These are phyloP conservation scores for Colletotrichum incanum DNA, from an alignment of 2,329 filamentous ascomycete genomes.

Conservation along the genomic window DNA sequence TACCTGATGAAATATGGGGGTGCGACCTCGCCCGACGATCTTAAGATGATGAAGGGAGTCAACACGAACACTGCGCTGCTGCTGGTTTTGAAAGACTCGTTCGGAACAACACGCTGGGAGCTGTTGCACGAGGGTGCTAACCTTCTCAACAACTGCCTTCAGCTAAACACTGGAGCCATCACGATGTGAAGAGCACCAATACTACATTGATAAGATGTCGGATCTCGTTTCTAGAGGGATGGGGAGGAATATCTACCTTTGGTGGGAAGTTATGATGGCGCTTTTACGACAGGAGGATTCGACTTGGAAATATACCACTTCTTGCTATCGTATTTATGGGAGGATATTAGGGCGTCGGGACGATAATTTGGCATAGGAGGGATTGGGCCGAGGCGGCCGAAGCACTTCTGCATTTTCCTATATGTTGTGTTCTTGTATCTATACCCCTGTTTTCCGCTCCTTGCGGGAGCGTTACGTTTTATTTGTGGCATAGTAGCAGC, in stretches of 20 bases:
- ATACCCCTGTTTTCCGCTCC: constrained; percentile 34
- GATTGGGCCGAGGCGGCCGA: background rate
- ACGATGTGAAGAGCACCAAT: constrained; percentile 14
- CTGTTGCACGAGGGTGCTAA: constrained; percentile 89
- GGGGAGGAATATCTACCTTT: no score
- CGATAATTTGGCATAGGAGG: constrained; percentile 10
- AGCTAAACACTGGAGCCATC: constrained; percentile 60
- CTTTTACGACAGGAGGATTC: constrained; percentile 14
- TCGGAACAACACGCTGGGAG: constrained; percentile 90
- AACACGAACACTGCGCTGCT: constrained; percentile 88
- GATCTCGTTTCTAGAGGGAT: background rate
- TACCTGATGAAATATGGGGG: constrained; percentile 83
- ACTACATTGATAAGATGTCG: background rate
- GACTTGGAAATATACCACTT: constrained; percentile 35
- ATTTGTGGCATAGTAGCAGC: constrained; percentile 25
- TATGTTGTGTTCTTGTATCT: constrained; percentile 38
- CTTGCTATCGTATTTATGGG: constrained; percentile 26
- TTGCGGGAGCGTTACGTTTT: constrained; percentile 2
- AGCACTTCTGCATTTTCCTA: constrained; percentile 6
- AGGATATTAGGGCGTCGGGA: constrained; percentile 14
- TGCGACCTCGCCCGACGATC: constrained; percentile 81
- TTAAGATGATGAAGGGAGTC: constrained; percentile 80
- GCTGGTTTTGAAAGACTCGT: constrained; percentile 85
- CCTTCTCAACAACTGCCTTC: constrained; percentile 85
- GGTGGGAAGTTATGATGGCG: background rate